phyloP scores from a whole-genome alignment of 2,329 filamentous ascomycete genomes.

The Aureobasidium subglaciale region DNA sequence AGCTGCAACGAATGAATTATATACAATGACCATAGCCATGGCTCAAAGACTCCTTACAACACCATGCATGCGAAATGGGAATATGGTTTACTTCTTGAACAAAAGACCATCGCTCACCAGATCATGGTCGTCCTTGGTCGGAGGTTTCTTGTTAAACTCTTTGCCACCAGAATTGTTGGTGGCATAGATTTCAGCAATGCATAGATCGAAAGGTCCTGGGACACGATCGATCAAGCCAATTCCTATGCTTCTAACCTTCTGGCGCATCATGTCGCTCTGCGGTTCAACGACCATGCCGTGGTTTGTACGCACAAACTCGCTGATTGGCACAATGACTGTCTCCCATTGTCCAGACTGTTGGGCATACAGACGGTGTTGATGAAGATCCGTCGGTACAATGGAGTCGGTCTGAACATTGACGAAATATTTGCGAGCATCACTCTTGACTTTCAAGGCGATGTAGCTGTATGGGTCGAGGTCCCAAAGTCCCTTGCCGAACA shows the following conservation, averaged over 20 bases:
- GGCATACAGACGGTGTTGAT: conserved; percentile 83
- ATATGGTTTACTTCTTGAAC: neutral
- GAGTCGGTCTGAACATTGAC: conserved; percentile 94
- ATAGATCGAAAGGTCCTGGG: conserved; percentile 80
- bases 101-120: conserved; percentile 2
- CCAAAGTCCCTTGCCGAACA: conserved; percentile 84
- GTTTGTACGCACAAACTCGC: conserved; percentile 91
- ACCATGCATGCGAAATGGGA: neutral
- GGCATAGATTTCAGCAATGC: conserved; percentile 81
- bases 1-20: too few species aligned
- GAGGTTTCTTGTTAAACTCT: conserved; percentile 23
- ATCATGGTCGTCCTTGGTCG: conserved; percentile 6
- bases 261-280: conserved; percentile 78
- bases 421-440: conserved; percentile 85
- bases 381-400: conserved; percentile 87
- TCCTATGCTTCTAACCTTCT: conserved; percentile 78
- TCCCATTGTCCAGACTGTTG: conserved; percentile 83
- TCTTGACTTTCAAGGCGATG: conserved; percentile 80
- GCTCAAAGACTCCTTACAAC: neutral
- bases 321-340: conserved; percentile 84
- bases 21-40: neutral
- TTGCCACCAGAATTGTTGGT: conserved; percentile 57
- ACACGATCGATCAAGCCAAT: conserved; percentile 84
- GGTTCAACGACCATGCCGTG: conserved; percentile 88
- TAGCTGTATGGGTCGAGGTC: conserved; percentile 85